phyloP scores from a whole-genome alignment of 148 eudicot species.

The Hydrangea macrophylla region DNA sequence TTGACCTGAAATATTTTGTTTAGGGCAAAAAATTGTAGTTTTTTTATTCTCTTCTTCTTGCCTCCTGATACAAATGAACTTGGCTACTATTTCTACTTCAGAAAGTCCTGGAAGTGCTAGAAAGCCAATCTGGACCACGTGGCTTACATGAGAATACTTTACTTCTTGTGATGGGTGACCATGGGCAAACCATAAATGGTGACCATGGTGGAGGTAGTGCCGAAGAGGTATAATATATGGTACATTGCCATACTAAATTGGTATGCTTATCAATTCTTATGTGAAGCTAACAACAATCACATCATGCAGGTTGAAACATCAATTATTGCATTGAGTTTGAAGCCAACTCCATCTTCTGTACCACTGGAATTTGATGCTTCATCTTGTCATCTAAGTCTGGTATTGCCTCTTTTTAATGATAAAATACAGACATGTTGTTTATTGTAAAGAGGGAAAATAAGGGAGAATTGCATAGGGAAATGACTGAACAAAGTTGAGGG shows the following conservation, averaged over 20 bases:
- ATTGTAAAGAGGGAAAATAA: neutral
- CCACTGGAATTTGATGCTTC: slow-evolving; percentile 55
- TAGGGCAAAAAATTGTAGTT: too few relatives aligned
- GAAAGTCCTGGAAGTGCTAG: slow-evolving; percentile 69
- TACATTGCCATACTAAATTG: slow-evolving; percentile 9
- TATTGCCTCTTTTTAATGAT: slow-evolving; percentile 31
- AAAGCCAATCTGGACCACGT: slow-evolving; percentile 74
- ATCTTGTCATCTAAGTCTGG: slow-evolving; percentile 66
- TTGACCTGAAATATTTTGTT: neutral
- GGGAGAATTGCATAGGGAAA: neutral
- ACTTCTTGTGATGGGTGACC: slow-evolving; percentile 98
- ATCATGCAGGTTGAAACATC: slow-evolving; percentile 88
- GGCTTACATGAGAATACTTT: slow-evolving; percentile 88
- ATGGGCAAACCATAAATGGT: slow-evolving; percentile 95
- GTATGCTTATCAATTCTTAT: slow-evolving; percentile 1
- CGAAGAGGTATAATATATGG: slow-evolving; percentile 65
- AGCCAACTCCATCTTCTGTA: slow-evolving; percentile 42
- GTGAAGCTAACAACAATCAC: slow-evolving; percentile 7
- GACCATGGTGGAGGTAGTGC: slow-evolving; percentile 98
- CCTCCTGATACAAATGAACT: slow-evolving; percentile 2
- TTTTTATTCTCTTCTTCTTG: slow-evolving; percentile 3
- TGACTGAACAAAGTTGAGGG: neutral
- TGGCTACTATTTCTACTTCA: slow-evolving; percentile 24
- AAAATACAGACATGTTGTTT: slow-evolving; percentile 3
- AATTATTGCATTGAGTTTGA: slow-evolving; percentile 78